Evolutionary conservation across 1,284 basidiomycete species (phyloP), one percentile per base, ranked within the genome.

Genomic region (Amylostereum chailletii): DNA sequence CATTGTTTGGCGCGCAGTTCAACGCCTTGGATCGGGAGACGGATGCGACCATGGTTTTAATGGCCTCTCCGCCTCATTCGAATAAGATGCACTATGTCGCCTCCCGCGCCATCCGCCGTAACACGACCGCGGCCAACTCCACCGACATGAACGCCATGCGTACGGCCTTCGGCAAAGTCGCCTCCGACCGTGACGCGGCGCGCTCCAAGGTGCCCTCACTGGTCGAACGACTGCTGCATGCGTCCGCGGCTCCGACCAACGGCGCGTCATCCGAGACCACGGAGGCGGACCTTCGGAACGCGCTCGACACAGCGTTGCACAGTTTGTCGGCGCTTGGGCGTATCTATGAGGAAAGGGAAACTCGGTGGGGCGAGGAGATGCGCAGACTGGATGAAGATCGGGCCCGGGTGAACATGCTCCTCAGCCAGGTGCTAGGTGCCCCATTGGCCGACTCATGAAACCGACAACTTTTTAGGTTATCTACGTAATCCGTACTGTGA

Each of bases 1-100:
- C 48, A 47, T 46, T 57, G 59, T 32, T 55, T 46, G 38, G 49
- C 40, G 50, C 47, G 32, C 58, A 89, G 86, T 83, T 90, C 74
- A 83, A 86, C 65, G 74, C 75, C 31, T 67, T 90, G 19, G 86
- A 90, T 65, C 73, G 84, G 45, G 83, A 88, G 64, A 90, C 86
- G 3, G 87, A 89, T 57, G 71, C 85, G 10, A 88, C 83, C 0
- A 73, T 89, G 67, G 63, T 89, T 31, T 65, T 90, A 0, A 68
- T 90, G 27, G 85, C 86, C 2, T 75, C 85, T 0, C 87, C 86
- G 0, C 78, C 84, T 0, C 83, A 89, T 59, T 72, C 78, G 7
- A 78, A 72, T 11, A 82, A 80, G 55, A 60, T 86, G 3, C 76
- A 84, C 54, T 62, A 75, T 2, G 62, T 86, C 32, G 76, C 75